Base-by-base conservation (phyloP, 2,329 filamentous ascomycete species). In the Xylaria sp. region DNA sequence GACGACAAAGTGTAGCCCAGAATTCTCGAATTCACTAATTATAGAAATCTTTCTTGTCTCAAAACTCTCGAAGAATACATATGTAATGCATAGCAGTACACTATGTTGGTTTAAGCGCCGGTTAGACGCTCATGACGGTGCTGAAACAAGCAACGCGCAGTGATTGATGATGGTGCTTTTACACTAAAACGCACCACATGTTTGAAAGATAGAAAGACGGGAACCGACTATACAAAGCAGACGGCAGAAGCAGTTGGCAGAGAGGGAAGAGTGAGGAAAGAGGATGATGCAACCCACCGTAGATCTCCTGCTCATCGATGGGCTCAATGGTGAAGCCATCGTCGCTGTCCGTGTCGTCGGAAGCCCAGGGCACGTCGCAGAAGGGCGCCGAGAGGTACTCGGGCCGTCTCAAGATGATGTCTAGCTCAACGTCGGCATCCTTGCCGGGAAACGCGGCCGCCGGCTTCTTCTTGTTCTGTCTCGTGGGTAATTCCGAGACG, bases 291-390 rank as follows among this genome's bases (percentile, higher is more conserved):
- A 54, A 69, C 84, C 71, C 83, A 96, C 94, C 94, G 79, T 95
- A 99, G 51, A 99, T 95, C 82, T 99, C 96, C 81, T 98, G 96
- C 80, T 97, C 93, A 78, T 99, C 96, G 74, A 99, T 97, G 66
- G 92, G 92, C 75, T 98, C 94, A 44, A 90, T 85, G 1, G 85
- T 83, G 58, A 89, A 86, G 67, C 91, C 88, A 67, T 90, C 88
- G 60, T 88, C 83, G 59, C 80, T 79, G 28, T 78, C 76, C 7
- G 76, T 76, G 25, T 80, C 81, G 54, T 82, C 80, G 23, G 81
- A 60, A 15, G 56, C 82, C 72, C 79, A 78, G 34, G 79, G 77
- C 55, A 78, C 76, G 58, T 81, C 80, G 73, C 75, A 80, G 73
- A 83, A 82, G 5, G 82, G 81, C 54, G 77, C 76, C 52, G 79